phyloP scores from a whole-genome alignment of 306 rosid genomes.

The Gynostemma pentaphyllum region DNA sequence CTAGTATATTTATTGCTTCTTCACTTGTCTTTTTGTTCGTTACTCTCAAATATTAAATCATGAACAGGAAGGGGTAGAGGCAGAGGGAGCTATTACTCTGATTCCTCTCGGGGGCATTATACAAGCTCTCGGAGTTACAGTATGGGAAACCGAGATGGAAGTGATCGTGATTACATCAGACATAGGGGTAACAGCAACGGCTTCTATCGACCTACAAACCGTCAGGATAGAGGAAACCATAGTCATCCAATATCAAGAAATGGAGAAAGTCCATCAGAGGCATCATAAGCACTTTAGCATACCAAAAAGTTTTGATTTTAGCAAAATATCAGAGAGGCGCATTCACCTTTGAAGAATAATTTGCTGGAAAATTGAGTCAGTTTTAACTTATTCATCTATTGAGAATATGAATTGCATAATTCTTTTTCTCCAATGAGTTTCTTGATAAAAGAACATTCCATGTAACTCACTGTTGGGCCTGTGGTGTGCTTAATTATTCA shows the following conservation, averaged over 20 bases:
- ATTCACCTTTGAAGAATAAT: constrained; percentile 16
- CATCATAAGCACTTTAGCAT: constrained; percentile 17
- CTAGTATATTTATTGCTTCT: not conserved
- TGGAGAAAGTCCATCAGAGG: constrained; percentile 41
- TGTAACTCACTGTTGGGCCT: constrained; percentile 19
- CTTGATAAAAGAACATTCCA: constrained; percentile 11
- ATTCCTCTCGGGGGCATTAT: constrained; percentile 57
- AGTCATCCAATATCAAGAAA: constrained; percentile 44
- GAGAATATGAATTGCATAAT: constrained; percentile 23
- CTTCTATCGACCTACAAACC: constrained; percentile 47
- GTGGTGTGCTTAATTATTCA: constrained; percentile 16
- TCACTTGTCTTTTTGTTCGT: not conserved
- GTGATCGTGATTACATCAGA: constrained; percentile 54
- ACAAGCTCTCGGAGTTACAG: constrained; percentile 38
- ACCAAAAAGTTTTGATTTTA: constrained; percentile 34
- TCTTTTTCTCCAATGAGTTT: constrained; percentile 22
- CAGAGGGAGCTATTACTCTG: constrained; percentile 61
- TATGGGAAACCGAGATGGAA: constrained; percentile 51
- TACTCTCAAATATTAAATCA: constrained; percentile 2
- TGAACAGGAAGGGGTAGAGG: constrained; percentile 91
- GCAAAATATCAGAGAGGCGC: constrained; percentile 28
- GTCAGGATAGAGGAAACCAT: constrained; percentile 49
- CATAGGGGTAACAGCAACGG: constrained; percentile 77
- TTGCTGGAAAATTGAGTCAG: constrained; percentile 22
- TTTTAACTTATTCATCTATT: constrained; percentile 17